phyloP scores from a whole-genome alignment of 805 yeast species.

The Barnettozyma vustinii region DNA sequence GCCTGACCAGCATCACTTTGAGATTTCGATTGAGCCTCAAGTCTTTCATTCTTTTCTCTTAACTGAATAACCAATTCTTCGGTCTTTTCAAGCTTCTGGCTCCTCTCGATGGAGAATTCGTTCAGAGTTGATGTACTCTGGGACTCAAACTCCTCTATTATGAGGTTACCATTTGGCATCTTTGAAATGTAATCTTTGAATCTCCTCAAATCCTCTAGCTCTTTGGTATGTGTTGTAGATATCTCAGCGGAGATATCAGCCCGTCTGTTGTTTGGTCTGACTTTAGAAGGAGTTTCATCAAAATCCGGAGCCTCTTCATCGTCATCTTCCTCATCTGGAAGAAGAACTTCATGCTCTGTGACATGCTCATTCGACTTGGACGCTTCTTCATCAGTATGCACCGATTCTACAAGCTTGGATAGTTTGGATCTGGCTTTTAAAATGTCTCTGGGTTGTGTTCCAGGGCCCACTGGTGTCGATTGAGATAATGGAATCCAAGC shows the following conservation, averaged over 20 bases:
- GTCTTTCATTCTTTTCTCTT: not conserved
- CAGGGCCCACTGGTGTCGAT: conserved; percentile 21
- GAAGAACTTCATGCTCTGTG: not conserved
- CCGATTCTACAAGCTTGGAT: conserved; percentile 18
- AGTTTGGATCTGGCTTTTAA: conserved; percentile 21
- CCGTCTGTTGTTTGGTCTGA: conserved; percentile 5
- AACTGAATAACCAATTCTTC: not conserved
- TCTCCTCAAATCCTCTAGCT: conserved; percentile 17
- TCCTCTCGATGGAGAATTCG: not conserved
- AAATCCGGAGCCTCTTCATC: conserved; percentile 8
- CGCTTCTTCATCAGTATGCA: conserved; percentile 9
- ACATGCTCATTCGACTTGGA: conserved; percentile 3
- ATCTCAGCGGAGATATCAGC: not conserved
- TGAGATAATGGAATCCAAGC: conserved; percentile 23
- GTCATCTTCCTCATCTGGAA: conserved; percentile 1
- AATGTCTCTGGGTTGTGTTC: conserved; percentile 23
- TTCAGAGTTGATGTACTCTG: not conserved
- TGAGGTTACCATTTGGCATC: conserved; percentile 12
- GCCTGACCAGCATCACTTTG: not conserved
- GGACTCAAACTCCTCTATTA: conserved; percentile 3
- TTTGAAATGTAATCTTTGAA: conserved; percentile 13
- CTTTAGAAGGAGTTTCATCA: conserved; percentile 24
- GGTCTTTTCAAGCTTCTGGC: not conserved
- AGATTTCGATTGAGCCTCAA: not conserved
- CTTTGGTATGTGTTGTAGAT: conserved; percentile 4